Conservation (phyloP, 768 basidiomycete species). For the Pleurotus giganteus region DNA sequence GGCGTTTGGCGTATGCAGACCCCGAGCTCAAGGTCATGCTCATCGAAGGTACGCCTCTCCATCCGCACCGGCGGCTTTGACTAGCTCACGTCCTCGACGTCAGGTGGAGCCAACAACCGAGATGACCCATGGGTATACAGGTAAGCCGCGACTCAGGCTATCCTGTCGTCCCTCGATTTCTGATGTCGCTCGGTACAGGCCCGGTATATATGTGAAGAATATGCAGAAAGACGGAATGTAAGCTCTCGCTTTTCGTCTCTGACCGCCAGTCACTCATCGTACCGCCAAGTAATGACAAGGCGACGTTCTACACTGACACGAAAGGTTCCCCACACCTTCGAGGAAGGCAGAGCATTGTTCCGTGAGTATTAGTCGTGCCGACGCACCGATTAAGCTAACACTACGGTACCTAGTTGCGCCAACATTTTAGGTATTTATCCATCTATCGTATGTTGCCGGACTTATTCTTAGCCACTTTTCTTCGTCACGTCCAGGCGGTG, state of each 20-base stretch:
- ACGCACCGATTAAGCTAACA: no score
- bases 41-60: conserved; percentile 51
- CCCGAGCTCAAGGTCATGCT: conserved; percentile 74
- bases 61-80: neutral
- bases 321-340: conserved; percentile 55
- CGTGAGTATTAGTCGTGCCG: no score
- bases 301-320: conserved; percentile 68
- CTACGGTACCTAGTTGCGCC: conserved; percentile 50
- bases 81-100: neutral
- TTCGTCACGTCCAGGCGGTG: conserved; percentile 36
- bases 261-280: neutral
- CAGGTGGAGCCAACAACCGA: conserved; percentile 67
- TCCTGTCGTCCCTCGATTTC: neutral
- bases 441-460: neutral
- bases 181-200: conserved; percentile 27
- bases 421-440: conserved; percentile 52
- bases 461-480: neutral
- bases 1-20: conserved; percentile 68
- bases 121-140: conserved; percentile 77
- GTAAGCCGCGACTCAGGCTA: conserved; percentile 18
- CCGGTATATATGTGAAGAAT: conserved; percentile 68
- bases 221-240: conserved; percentile 72
- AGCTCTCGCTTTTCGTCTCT: conserved; percentile 18
- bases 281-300: conserved; percentile 60
- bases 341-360: conserved; percentile 65